Evolutionary conservation across 1,139 yeast species (phyloP).

Genomic region (Pichia sp.): DNA sequence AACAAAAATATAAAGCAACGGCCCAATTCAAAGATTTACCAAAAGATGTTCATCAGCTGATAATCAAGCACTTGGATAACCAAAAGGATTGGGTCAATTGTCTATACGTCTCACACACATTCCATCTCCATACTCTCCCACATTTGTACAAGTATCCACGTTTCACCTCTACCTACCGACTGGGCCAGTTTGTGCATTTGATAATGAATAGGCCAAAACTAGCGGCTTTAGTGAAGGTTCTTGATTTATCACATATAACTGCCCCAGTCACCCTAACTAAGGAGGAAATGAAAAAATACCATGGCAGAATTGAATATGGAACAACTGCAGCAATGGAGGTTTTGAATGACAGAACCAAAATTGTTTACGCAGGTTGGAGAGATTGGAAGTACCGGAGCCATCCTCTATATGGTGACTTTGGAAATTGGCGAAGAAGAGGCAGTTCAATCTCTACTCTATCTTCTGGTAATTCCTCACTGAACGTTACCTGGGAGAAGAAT

Average conservation of each 20-base stretch:
- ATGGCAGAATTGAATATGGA: constrained; percentile 18
- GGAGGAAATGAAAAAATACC: constrained; percentile 18
- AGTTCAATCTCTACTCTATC: constrained; percentile 5
- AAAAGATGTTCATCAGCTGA: constrained; percentile 23
- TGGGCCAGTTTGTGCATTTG: constrained; percentile 69
- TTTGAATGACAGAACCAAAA: constrained; percentile 8
- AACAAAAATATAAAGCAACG: constrained; percentile 6
- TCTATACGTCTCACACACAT: constrained; percentile 42
- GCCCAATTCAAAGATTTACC: constrained; percentile 25
- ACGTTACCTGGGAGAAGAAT: neutral
- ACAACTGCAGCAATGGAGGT: constrained; percentile 10
- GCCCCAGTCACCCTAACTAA: constrained; percentile 38
- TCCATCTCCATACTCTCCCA: constrained; percentile 47
- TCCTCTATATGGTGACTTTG: constrained; percentile 45
- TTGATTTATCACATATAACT: constrained; percentile 52
- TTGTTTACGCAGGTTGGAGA: constrained; percentile 65
- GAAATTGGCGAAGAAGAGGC: constrained; percentile 5
- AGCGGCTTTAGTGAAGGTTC: constrained; percentile 45
- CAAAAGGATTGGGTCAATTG: constrained; percentile 32
- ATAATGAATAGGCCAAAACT: constrained; percentile 47
- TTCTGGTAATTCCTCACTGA: neutral
- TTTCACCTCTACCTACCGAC: constrained; percentile 62
- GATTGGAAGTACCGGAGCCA: constrained; percentile 78
- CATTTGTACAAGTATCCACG: constrained; percentile 46
- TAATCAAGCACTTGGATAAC: constrained; percentile 24